These are phyloP conservation scores for Neonectria neomacrospora DNA, from an alignment of 2,329 filamentous ascomycete genomes.

Conservation along the genomic window DNA sequence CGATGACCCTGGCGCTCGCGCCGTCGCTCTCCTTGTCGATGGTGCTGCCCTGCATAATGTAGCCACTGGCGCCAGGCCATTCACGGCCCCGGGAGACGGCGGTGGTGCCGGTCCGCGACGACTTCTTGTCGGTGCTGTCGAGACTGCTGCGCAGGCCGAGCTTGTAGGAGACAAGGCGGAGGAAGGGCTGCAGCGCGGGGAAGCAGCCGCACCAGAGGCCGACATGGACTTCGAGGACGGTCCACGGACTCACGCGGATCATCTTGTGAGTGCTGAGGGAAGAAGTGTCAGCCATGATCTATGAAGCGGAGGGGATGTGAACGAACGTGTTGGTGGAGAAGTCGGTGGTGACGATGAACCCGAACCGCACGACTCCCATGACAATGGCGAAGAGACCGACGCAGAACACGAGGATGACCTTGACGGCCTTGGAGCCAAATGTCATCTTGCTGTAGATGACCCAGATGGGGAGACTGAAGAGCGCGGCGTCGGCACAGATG, in stretches of 20 bases:
- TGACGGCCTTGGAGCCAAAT: conserved; percentile 47
- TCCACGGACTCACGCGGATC: conserved; percentile 50
- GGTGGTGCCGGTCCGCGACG: conserved; percentile 31
- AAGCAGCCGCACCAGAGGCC: conserved; percentile 56
- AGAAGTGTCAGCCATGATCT: not conserved
- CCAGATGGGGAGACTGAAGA: conserved; percentile 51
- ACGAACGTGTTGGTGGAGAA: conserved; percentile 47
- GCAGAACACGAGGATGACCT: conserved; percentile 52
- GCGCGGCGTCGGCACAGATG: conserved; percentile 48
- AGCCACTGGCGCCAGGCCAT: conserved; percentile 30
- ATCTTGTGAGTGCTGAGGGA: conserved; percentile 50
- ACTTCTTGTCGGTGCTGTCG: conserved; percentile 36
- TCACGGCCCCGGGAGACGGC: conserved; percentile 18
- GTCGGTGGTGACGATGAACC: conserved; percentile 47
- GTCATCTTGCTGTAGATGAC: conserved; percentile 52
- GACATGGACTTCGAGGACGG: conserved; percentile 54
- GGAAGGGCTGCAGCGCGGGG: conserved; percentile 52
- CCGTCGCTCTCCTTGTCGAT: conserved; percentile 24
- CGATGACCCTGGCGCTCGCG: conserved; percentile 12
- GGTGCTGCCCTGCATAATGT: conserved; percentile 25
- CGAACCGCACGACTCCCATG: conserved; percentile 51
- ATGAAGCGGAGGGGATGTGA: not conserved
- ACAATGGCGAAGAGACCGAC: conserved; percentile 51
- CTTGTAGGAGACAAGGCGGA: conserved; percentile 45
- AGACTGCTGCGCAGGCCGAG: conserved; percentile 26